Evolutionary conservation across 805 yeast genomes (phyloP), one percentile per base, ranked within the genome.

Genomic region (Priceomyces fermenticarens): DNA sequence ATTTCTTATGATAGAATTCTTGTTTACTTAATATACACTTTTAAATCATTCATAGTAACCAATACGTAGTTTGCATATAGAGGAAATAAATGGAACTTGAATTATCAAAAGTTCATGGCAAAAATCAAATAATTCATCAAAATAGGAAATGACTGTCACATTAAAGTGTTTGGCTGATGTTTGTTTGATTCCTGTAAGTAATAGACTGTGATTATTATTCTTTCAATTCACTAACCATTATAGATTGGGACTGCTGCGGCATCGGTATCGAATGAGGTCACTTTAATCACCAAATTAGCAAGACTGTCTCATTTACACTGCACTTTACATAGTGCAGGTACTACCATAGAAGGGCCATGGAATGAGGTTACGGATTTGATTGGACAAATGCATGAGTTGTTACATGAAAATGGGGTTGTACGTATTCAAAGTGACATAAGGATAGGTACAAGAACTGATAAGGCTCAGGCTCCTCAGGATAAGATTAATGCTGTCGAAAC

Each of bases 301-400:
- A 71, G 83, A 43, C 71, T 71, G 16, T 77, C 85, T 25, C 82
- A 78, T 2, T 65, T 88, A 40, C 72, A 80, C 37, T 80, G 83
- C 46, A 80, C 86, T 1, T 67, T 88, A 44, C 97, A 88, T 62
- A 84, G 95, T 51, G 97, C 97, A 2, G 97, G 97, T 3, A 88
- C 96, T 5, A 88, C 96, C 2, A 81, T 85, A 51, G 85, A 85
- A 53, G 97, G 97, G 1, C 89, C 88, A n/a, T 89, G 96, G 96
- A 80, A 81, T 53, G 89, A 85, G 41, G 96, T 89, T 1, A 83
- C 81, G 80, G 78, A 72, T 27, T 63, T 87, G 39, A 83, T 88
- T 52, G 96, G 96, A 6, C 75, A 78, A 49, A 65, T 88, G 52
- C 97, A 88, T 55, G 81, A 83, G 54, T 68, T 69, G 34, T 75